phyloP scores from a whole-genome alignment of 2,329 filamentous ascomycete species.

The Aureobasidium lini region DNA sequence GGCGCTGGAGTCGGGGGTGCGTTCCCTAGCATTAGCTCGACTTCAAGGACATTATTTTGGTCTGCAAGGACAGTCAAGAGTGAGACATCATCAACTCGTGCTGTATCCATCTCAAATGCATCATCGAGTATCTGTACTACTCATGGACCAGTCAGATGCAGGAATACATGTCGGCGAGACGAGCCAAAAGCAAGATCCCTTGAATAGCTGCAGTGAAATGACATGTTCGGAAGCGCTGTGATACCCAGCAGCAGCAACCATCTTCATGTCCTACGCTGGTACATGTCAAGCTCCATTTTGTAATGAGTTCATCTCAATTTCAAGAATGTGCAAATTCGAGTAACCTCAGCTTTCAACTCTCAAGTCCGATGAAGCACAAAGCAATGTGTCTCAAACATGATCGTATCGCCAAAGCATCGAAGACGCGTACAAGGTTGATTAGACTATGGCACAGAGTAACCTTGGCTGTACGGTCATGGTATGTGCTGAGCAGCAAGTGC shows the following conservation, averaged over 20 bases:
- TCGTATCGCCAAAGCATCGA: neutral
- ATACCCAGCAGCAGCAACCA: neutral
- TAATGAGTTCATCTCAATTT: neutral
- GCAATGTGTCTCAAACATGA: constrained; percentile 4
- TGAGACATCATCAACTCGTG: neutral
- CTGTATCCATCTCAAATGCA: neutral
- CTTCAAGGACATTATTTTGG: no score
- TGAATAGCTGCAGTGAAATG: neutral
- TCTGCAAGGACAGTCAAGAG: neutral
- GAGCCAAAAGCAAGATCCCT: neutral
- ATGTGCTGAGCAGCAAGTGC: neutral
- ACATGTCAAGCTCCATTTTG: neutral
- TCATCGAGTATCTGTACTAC: no score
- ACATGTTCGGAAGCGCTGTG: neutral
- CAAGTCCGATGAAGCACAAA: neutral
- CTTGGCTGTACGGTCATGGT: neutral
- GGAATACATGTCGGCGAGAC: neutral
- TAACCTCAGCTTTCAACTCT: neutral
- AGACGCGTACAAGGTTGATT: neutral
- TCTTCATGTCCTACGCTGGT: neutral
- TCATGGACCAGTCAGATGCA: neutral
- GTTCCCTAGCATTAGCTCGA: no score
- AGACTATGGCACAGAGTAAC: neutral
- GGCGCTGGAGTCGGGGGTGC: no score
- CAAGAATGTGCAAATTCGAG: neutral